Percentiles rank a stretch among this genome's conserved stretches.
Conservation (phyloP, 139 green algal genomes). For the Deuterostichococcus epilithicus region DNA sequence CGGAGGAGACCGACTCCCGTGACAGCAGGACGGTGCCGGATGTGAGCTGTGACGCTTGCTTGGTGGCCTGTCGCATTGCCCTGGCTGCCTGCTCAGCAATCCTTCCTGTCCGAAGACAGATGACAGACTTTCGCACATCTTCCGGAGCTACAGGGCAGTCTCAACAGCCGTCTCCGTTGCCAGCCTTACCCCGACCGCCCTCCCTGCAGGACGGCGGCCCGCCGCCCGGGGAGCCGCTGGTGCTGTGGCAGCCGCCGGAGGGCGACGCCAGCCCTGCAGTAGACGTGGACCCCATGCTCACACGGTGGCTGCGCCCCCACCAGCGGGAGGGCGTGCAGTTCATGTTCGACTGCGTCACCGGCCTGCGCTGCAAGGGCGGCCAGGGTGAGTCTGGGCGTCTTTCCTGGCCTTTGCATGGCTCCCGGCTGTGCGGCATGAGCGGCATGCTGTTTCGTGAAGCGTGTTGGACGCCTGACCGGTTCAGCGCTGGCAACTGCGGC, state of each 20-base stretch:
- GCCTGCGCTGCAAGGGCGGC: conserved; percentile 55
- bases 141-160: no score
- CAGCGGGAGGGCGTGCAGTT: conserved; percentile 96
- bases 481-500: no score
- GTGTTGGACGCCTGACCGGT: not conserved
- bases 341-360: conserved; percentile 98
- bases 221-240: conserved; percentile 57
- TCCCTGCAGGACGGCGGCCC: not conserved
- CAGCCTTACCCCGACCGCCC: no score
- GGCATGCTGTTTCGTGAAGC: no score
- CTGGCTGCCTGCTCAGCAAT: no score
- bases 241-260: conserved; percentile 67
- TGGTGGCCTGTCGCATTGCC: no score
- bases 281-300: conserved; percentile 83
- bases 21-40: not conserved
- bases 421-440: no score
- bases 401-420: no score
- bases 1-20: not conserved
- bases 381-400: conserved; percentile 28
- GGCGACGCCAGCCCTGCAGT: conserved; percentile 27
- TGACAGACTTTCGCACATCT: no score
- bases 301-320: conserved; percentile 83
- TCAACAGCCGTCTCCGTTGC: no score
- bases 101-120: no score
- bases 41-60: no score